A percentile compares a stretch with the other conserved stretches of the same genome.
Conservation (phyloP, 495 filamentous ascomycete species). For the Penicillium maclennaniae region DNA sequence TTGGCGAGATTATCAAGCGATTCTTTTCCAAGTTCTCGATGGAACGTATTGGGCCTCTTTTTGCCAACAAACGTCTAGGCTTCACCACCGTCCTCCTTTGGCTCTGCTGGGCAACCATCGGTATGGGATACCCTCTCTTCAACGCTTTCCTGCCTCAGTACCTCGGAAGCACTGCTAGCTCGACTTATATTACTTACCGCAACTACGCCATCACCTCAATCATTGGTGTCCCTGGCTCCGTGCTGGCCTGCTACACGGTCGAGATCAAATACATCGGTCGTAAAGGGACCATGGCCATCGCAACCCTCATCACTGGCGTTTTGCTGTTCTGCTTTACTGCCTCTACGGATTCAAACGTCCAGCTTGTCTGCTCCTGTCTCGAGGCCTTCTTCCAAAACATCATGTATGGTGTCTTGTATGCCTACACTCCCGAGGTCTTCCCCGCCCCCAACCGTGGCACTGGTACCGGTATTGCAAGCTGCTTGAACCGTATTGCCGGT, state of each 20-base stretch:
- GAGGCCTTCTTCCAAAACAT: slow-evolving; percentile 62
- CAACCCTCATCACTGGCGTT: slow-evolving; percentile 52
- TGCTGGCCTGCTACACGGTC: slow-evolving; percentile 54
- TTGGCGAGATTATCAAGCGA: slow-evolving; percentile 44
- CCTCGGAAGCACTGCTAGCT: slow-evolving; percentile 39
- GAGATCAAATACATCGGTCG: slow-evolving; percentile 57
- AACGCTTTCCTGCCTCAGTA: slow-evolving; percentile 60
- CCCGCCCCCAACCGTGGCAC: slow-evolving; percentile 56
- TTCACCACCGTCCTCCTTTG: slow-evolving; percentile 48
- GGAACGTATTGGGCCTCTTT: slow-evolving; percentile 51
- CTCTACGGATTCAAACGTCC: slow-evolving; percentile 42
- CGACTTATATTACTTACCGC: slow-evolving; percentile 51
- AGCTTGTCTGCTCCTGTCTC: slow-evolving; percentile 50
- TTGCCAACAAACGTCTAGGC: slow-evolving; percentile 49
- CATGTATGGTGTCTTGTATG: slow-evolving; percentile 61
- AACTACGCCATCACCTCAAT: slow-evolving; percentile 59
- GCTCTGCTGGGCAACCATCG: slow-evolving; percentile 56
- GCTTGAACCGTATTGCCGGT: slow-evolving; percentile 55
- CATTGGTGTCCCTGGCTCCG: slow-evolving; percentile 53
- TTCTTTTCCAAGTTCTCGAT: slow-evolving; percentile 54
- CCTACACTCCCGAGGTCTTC: slow-evolving; percentile 60
- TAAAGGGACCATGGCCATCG: slow-evolving; percentile 54
- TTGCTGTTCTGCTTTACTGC: slow-evolving; percentile 58
- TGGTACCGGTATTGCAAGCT: slow-evolving; percentile 54
- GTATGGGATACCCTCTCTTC: slow-evolving; percentile 57